These are phyloP conservation scores for Xylaria sp. DNA, from an alignment of 2,329 filamentous ascomycete genomes.

Conservation along the genomic window DNA sequence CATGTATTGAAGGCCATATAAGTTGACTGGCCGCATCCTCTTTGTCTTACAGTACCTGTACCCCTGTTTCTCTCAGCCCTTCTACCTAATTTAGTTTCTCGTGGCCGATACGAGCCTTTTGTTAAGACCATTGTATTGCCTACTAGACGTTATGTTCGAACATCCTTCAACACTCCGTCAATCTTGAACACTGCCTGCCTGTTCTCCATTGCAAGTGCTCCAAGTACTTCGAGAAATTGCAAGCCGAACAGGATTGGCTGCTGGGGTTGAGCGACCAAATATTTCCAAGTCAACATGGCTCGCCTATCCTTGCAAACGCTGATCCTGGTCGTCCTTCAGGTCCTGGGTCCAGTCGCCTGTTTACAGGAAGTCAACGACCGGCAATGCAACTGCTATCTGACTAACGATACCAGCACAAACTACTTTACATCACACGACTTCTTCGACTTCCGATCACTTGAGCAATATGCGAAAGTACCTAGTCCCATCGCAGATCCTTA, in stretches of 20 bases:
- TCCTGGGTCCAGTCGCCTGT: slow-evolving; percentile 33
- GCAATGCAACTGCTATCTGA: slow-evolving; percentile 61
- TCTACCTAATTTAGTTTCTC: slow-evolving; percentile 10
- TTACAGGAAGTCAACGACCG: slow-evolving; percentile 44
- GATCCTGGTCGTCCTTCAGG: slow-evolving; percentile 37
- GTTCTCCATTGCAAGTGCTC: slow-evolving; percentile 2
- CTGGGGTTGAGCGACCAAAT: slow-evolving; percentile 1
- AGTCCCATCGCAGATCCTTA: slow-evolving; percentile 45
- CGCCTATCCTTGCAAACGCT: slow-evolving; percentile 26
- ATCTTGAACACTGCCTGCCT: not conserved
- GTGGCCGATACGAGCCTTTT: not conserved
- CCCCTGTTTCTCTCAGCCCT: slow-evolving; percentile 11
- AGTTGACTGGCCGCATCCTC: slow-evolving; percentile 20
- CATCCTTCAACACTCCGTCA: not conserved
- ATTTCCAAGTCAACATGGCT: slow-evolving; percentile 34
- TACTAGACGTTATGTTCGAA: not conserved
- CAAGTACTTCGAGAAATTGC: not conserved
- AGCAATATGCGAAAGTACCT: slow-evolving; percentile 53
- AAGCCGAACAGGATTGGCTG: not conserved
- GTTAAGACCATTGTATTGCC: not conserved
- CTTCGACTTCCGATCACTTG: slow-evolving; percentile 61
- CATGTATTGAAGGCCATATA: slow-evolving; percentile 34
- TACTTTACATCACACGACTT: slow-evolving; percentile 62
- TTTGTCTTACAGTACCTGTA: slow-evolving; percentile 28
- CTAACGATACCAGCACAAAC: slow-evolving; percentile 56